These are phyloP conservation scores for Sporobolomyces roseus DNA, from an alignment of 768 basidiomycete species.

Conservation along the genomic window DNA sequence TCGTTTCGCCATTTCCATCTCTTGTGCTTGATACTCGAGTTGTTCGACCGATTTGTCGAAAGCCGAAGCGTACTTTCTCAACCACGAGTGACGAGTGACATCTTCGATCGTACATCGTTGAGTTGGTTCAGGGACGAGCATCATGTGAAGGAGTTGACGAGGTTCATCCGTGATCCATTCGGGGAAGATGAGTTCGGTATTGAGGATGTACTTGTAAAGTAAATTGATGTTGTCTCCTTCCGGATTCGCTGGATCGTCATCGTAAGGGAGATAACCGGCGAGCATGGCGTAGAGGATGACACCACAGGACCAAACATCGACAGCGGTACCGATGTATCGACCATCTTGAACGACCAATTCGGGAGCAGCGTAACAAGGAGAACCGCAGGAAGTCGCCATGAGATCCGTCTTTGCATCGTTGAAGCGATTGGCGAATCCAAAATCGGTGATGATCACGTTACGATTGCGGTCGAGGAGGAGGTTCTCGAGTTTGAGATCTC, in stretches of 20 bases:
- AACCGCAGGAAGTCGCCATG: conserved; percentile 97
- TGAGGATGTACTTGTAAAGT: conserved; percentile 96
- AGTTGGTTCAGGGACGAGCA: conserved; percentile 90
- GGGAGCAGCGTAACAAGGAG: conserved; percentile 96
- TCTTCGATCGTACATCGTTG: conserved; percentile 68
- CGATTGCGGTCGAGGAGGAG: conserved; percentile 92
- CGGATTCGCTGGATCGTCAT: conserved; percentile 96
- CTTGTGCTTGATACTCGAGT: conserved; percentile 72
- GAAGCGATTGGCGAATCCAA: conserved; percentile 97
- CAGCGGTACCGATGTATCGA: conserved; percentile 91
- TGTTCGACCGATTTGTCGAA: conserved; percentile 73
- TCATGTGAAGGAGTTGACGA: conserved; percentile 74
- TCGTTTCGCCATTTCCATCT: conserved; percentile 77
- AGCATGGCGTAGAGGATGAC: conserved; percentile 97
- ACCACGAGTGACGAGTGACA: conserved; percentile 88
- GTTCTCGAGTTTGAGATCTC: conserved; percentile 98
- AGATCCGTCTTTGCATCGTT: conserved; percentile 87
- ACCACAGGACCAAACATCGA: conserved; percentile 96
- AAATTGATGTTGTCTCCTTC: conserved; percentile 99
- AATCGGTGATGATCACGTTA: conserved; percentile 99
- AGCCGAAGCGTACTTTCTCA: conserved; percentile 60
- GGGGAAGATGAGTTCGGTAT: conserved; percentile 94
- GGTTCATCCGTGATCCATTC: conserved; percentile 84
- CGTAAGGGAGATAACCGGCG: conserved; percentile 95
- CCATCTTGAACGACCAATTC: conserved; percentile 97